Evolutionary conservation across 1,284 basidiomycete species (phyloP).

Genomic region (Stygiomarasmius scandens): DNA sequence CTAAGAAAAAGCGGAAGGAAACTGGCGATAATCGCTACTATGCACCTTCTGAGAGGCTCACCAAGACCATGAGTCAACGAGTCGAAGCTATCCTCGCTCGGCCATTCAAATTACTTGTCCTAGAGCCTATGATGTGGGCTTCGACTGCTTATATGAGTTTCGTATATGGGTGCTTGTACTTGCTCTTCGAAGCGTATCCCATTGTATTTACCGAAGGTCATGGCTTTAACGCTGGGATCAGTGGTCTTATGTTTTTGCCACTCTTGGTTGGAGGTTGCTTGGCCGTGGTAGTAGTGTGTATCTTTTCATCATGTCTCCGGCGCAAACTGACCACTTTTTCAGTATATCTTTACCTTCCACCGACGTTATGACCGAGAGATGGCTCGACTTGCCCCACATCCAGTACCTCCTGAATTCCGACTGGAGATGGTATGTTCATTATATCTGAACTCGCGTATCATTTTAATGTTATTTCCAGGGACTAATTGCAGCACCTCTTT

Average conservation of each 20-base stretch:
- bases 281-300: constrained; percentile 45
- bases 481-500: constrained; percentile 58
- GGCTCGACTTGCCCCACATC: constrained; percentile 48
- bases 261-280: constrained; percentile 56
- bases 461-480: no score
- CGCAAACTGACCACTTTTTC: constrained; percentile 34
- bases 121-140: constrained; percentile 80
- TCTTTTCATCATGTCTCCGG: constrained; percentile 21
- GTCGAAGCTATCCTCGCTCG: constrained; percentile 54
- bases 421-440: constrained; percentile 57
- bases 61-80: constrained; percentile 41
- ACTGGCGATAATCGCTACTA: constrained; percentile 72
- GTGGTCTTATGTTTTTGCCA: constrained; percentile 57
- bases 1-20: constrained; percentile 47
- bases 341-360: constrained; percentile 58
- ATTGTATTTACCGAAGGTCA: constrained; percentile 58
- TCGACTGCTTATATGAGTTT: constrained; percentile 72
- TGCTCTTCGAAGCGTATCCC: constrained; percentile 63
- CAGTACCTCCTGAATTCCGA: constrained; percentile 70
- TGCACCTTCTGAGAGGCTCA: constrained; percentile 48
- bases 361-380: constrained; percentile 52
- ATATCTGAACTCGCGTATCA: no score
- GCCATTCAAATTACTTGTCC: constrained; percentile 69
- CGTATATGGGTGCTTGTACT: constrained; percentile 63
- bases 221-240: constrained; percentile 50